phyloP scores from a whole-genome alignment of 1,284 basidiomycete species.

The Prillingera fragicola region DNA sequence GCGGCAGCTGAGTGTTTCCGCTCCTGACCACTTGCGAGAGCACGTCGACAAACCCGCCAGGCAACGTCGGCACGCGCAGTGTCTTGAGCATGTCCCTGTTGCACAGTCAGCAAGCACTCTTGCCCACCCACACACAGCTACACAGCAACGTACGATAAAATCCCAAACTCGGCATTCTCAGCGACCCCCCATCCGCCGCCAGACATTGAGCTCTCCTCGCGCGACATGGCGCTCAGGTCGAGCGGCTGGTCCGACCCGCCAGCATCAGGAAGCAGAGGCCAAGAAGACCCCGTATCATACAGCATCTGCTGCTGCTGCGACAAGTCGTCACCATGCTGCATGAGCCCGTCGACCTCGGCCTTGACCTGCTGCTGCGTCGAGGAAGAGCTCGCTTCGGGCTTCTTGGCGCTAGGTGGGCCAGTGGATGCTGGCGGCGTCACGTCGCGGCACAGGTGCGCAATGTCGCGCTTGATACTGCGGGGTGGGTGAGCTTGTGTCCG shows the following conservation, averaged over 20 bases:
- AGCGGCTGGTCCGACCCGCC: not conserved
- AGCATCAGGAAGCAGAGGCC: conserved; percentile 38
- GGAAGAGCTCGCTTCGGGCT: conserved; percentile 22
- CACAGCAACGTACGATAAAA: conserved; percentile 12
- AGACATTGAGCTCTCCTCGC: not conserved
- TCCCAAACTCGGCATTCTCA: conserved; percentile 18
- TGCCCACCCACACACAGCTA: conserved; percentile 8
- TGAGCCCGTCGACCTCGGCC: too few relatives aligned
- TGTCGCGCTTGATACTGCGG: conserved; percentile 87
- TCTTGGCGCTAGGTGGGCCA: conserved; percentile 43
- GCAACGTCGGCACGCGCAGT: conserved; percentile 41
- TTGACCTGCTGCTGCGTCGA: conserved; percentile 4
- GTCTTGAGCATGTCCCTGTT: conserved; percentile 44
- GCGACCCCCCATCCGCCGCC: conserved; percentile 10
- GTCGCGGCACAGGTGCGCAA: conserved; percentile 83
- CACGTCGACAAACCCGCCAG: conserved; percentile 43
- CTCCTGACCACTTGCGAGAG: conserved; percentile 24
- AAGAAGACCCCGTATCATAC: conserved; percentile 17
- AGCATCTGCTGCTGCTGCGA: not conserved
- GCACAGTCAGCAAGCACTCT: conserved; percentile 2
- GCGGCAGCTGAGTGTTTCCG: not conserved
- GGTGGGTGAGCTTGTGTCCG: conserved; percentile 6
- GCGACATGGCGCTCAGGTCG: conserved; percentile 7
- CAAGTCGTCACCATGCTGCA: too few relatives aligned
- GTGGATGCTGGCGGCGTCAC: conserved; percentile 58